Conservation (phyloP, 306 rosid genomes). For the Mucuna pruriens region DNA sequence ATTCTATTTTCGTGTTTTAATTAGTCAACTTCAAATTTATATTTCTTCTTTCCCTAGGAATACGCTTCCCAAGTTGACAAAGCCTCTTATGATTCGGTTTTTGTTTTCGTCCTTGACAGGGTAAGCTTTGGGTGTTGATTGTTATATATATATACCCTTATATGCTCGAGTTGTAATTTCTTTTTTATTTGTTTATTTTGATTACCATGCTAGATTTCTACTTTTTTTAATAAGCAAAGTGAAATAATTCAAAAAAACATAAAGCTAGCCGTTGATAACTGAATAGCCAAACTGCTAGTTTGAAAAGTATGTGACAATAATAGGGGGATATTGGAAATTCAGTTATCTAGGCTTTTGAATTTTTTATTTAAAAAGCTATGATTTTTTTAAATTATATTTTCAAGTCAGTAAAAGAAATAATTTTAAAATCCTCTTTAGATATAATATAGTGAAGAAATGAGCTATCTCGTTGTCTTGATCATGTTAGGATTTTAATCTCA, state of each 20-base stretch:
- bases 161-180: not conserved
- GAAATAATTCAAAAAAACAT: not conserved
- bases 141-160: not conserved
- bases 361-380: not conserved
- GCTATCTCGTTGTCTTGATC: not conserved
- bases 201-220: not conserved
- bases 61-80: constrained; percentile 67
- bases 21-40: not conserved
- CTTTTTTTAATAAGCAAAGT: not conserved
- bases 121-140: constrained; percentile 52
- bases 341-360: too few species aligned
- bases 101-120: constrained; percentile 76
- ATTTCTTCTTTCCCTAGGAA: constrained; percentile 42
- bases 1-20: not conserved
- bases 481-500: not conserved
- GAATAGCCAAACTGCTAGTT: not conserved
- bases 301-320: too few species aligned
- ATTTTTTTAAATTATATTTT: not conserved
- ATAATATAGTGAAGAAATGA: not conserved
- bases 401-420: not conserved
- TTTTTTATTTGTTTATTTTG: not conserved
- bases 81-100: constrained; percentile 58
- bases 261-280: not conserved
- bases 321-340: too few species aligned
- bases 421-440: not conserved